Evolutionary conservation across 116 monocot genomes (phyloP).

Genomic region (Cymodocea nodosa): DNA sequence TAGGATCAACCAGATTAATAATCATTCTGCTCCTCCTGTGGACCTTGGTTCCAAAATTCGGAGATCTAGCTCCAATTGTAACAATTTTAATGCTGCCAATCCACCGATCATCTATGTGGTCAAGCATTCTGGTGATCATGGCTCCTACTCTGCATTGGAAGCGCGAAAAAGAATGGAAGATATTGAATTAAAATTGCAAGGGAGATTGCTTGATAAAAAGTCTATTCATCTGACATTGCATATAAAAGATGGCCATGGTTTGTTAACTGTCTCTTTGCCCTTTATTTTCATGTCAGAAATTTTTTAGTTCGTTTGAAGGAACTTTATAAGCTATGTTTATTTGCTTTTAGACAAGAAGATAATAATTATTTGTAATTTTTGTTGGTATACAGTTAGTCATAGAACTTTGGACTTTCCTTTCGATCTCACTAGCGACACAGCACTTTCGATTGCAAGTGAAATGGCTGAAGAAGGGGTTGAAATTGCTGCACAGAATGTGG

Average conservation of each 20-base stretch:
- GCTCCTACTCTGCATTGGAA: not conserved
- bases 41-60: conserved; percentile 1
- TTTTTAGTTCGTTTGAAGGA: not conserved
- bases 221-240: not conserved
- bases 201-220: not conserved
- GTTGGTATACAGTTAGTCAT: conserved; percentile 18
- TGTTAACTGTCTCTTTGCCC: no score
- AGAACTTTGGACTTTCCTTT: conserved; percentile 28
- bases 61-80: not conserved
- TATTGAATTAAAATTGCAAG: conserved; percentile 6
- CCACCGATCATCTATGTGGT: conserved; percentile 8
- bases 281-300: not conserved
- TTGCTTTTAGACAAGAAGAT: not conserved
- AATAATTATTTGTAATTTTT: not conserved
- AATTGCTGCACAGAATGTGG: conserved; percentile 16
- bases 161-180: not conserved
- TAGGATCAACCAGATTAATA: not conserved
- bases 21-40: conserved; percentile 2
- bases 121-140: not conserved
- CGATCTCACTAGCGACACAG: conserved; percentile 33
- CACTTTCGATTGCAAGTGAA: conserved; percentile 38
- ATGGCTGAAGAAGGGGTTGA: conserved; percentile 40
- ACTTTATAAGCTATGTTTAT: not conserved
- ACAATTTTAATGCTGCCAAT: conserved; percentile 4
- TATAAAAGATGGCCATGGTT: conserved; percentile 1